Conservation (phyloP, 495 filamentous ascomycete genomes). For the Penicillium chermesinum region DNA sequence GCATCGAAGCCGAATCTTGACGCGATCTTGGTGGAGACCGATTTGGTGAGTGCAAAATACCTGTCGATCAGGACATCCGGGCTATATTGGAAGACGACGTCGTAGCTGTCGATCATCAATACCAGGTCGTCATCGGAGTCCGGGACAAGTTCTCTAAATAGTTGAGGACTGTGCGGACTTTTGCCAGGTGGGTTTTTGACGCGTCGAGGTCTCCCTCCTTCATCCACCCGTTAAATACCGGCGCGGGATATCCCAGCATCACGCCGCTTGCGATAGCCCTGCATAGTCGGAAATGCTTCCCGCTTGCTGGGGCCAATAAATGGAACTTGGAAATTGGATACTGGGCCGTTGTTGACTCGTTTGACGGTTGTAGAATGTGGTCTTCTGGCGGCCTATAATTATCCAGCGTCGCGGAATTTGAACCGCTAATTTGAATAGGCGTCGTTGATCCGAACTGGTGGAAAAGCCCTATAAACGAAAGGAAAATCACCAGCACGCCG, state of each 20-base stretch:
- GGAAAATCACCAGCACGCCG: constrained; percentile 3
- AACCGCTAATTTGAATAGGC: background rate
- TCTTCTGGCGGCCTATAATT: background rate
- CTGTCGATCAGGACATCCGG: constrained; percentile 14
- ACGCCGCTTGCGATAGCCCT: constrained; percentile 9
- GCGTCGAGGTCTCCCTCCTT: constrained; percentile 14
- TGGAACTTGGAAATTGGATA: constrained; percentile 10
- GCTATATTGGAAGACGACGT: constrained; percentile 13
- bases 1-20: constrained; percentile 4
- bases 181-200: constrained; percentile 10
- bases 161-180: constrained; percentile 14
- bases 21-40: constrained; percentile 8
- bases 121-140: constrained; percentile 15
- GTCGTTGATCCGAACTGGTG: background rate
- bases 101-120: constrained; percentile 14
- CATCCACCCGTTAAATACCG: constrained; percentile 16
- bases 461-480: constrained; percentile 1
- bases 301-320: constrained; percentile 8
- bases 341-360: background rate
- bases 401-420: background rate
- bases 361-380: background rate
- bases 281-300: constrained; percentile 10
- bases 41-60: constrained; percentile 9
- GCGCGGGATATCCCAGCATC: constrained; percentile 11
- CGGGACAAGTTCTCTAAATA: constrained; percentile 6